Evolutionary conservation across 768 basidiomycete genomes (phyloP).

Genomic region (Pisolithus orientalis): DNA sequence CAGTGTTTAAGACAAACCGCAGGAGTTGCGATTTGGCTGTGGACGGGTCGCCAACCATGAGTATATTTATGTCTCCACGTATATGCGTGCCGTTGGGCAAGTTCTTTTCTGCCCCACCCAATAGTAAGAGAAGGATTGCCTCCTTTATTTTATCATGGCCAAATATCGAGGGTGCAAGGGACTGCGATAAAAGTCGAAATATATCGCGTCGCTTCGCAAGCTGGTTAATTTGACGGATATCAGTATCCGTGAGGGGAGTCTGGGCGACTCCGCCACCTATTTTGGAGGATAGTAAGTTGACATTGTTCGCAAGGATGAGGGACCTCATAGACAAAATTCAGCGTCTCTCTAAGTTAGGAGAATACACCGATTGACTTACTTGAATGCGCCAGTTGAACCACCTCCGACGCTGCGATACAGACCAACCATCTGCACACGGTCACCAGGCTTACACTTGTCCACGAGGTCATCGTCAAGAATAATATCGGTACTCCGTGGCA

Average conservation of each 20-base stretch:
- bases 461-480: conserved; percentile 95
- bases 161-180: conserved; percentile 95
- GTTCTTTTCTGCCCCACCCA: conserved; percentile 98
- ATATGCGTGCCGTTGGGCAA: conserved; percentile 96
- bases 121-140: conserved; percentile 85
- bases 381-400: conserved; percentile 88
- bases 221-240: conserved; percentile 95
- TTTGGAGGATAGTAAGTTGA: conserved; percentile 91
- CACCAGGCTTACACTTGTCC: conserved; percentile 96
- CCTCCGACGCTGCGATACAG: conserved; percentile 92
- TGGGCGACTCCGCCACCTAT: conserved; percentile 93
- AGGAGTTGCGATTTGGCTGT: conserved; percentile 97
- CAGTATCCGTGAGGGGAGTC: conserved; percentile 83
- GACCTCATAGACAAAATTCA: conserved; percentile 48
- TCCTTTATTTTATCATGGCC: conserved; percentile 96
- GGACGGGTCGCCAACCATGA: conserved; percentile 99
- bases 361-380: conserved; percentile 43
- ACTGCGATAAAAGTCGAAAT: conserved; percentile 84
- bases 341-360: not conserved
- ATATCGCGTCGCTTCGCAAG: conserved; percentile 83
- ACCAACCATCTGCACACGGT: conserved; percentile 94
- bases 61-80: conserved; percentile 97
- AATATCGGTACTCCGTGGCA: conserved; percentile 94
- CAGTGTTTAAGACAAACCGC: conserved; percentile 92
- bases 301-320: conserved; percentile 88